phyloP scores from a whole-genome alignment of 371 early-diverging fungal genomes.

The Zychaea mexicana region DNA sequence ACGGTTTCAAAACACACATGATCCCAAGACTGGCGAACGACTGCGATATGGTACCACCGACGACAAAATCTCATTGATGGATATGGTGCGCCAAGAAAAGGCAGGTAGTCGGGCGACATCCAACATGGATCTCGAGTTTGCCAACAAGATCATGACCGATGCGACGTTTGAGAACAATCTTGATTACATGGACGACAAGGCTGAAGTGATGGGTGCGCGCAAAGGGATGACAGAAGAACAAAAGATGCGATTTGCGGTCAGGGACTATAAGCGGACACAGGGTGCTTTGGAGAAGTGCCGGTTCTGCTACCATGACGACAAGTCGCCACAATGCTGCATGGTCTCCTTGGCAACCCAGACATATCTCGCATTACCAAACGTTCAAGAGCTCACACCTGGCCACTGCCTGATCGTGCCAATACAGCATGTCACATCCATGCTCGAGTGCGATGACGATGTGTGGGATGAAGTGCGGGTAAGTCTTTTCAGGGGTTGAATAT shows the following conservation, averaged over 20 bases:
- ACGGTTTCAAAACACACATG: conserved; percentile 54
- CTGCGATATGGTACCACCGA: conserved; percentile 62
- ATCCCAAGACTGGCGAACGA: conserved; percentile 57
- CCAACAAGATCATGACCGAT: conserved; percentile 77
- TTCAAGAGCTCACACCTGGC: conserved; percentile 77
- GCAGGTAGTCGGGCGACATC: conserved; percentile 46
- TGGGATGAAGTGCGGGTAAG: conserved; percentile 91
- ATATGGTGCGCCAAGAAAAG: conserved; percentile 72
- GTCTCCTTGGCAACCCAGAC: conserved; percentile 76
- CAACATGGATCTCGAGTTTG: conserved; percentile 72
- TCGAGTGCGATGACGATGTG: conserved; percentile 88
- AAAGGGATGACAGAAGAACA: conserved; percentile 63
- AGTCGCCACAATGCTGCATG: conserved; percentile 71
- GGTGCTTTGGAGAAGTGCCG: conserved; percentile 70
- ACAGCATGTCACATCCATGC: conserved; percentile 79
- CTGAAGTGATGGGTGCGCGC: conserved; percentile 74
- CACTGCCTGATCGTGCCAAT: conserved; percentile 92
- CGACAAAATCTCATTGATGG: conserved; percentile 55
- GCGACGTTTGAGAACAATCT: conserved; percentile 71
- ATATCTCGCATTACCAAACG: conserved; percentile 81
- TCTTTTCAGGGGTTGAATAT: too few relatives aligned
- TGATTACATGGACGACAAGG: conserved; percentile 94
- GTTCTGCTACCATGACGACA: conserved; percentile 72
- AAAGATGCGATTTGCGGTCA: conserved; percentile 65
- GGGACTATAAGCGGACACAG: conserved; percentile 74